Base-by-base conservation (phyloP, 805 yeast species). In the Kurtzmaniella fragi region DNA sequence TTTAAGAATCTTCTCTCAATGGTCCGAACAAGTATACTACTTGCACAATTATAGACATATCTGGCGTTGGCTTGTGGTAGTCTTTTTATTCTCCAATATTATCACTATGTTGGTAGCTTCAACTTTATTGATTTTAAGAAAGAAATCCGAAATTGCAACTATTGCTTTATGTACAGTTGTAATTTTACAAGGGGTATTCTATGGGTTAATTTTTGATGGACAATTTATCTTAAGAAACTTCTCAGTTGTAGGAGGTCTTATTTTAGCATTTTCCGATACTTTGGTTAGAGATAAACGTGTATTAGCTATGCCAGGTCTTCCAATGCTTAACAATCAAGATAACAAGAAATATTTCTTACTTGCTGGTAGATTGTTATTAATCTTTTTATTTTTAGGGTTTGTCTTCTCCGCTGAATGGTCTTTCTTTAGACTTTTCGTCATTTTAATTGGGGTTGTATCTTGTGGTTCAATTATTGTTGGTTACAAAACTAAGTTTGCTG, bases 11-110 rank as follows among this genome's bases (percentile, higher is more conserved):
- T 50, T 80, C 38, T 67, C 88, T 5, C 97, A 90, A 66, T 91
- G 97, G 97, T 62, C 74, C 28, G 95, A 87, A 53, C 99, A 91
- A 63, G 86, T 87, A 17, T 84, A 78, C 59, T 91, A 84, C 61
- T 71, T 93, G 50, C 75, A 85, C 68, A 78, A 79, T 49, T 84
- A 80, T 69, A 80, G 95, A 57, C 86, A 82, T 50, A 67, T 82
- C 43, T 95, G 95, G 61, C 74, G 78, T 49, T 77, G 83, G 73
- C 62, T 91, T 41, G 88, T 89, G 15, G 73, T 82, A n/a, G 30
- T 79, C n/a, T 84, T 88, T 51, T 71, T 93, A 46, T 43, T 77
- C 7, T 27, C 63, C 31, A 85, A 89, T 52, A 76, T 89, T 28
- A 37, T 77, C 2, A 64, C 78, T 35, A 91, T 91, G 98, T 47